Base-by-base conservation (phyloP, 1,284 basidiomycete species). In the Sparassis latifolia region DNA sequence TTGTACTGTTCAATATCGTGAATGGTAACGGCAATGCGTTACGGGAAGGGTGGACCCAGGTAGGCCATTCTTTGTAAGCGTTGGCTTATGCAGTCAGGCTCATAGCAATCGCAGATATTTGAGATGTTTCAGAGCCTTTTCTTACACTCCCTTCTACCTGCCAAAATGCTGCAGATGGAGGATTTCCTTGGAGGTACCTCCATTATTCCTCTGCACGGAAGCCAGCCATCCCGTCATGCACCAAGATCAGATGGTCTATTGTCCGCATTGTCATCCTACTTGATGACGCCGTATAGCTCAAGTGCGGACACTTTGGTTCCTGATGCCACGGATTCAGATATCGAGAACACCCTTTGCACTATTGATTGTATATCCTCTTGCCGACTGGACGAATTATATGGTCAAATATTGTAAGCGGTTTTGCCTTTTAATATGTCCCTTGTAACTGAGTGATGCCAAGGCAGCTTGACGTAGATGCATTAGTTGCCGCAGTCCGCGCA, bases 111-210 rank as follows among this genome's bases (percentile, higher is more conserved):
- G 29, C 38, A 93, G 85, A 92, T 99, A 52, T 97, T 99, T 61
- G 95, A 97, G 67, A 97, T 99, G 84, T 94, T 97, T 70, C 89
- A 96, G 63, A 97, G 94, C 35, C 75, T 99, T 29, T 99, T 99
- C 70, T 71, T 96, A 42, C 90, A 97, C 65, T 95, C 93, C 3
- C 77, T 99, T 31, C 74, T 99, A 28, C 95, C 94, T 0, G 79
- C 76, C 3, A 77, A 83, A 48, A 89, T 99, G 84, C 74, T 95
- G n/a, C 87, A 92, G 63, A 95, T 97, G 89, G 92, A 95, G 64
- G 96, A 98, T 66, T 98, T 98, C 69, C 75, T 97, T 10, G 92
- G 91, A 30, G 90, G 90, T 5, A 81, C 85, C 20, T 89, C 90
- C 2, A 87, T 86, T 67, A 97, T 98, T 59, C 92, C 96, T 33